Conservation (phyloP, 495 filamentous ascomycete species). For the Umbilicaria muhlenbergii region DNA sequence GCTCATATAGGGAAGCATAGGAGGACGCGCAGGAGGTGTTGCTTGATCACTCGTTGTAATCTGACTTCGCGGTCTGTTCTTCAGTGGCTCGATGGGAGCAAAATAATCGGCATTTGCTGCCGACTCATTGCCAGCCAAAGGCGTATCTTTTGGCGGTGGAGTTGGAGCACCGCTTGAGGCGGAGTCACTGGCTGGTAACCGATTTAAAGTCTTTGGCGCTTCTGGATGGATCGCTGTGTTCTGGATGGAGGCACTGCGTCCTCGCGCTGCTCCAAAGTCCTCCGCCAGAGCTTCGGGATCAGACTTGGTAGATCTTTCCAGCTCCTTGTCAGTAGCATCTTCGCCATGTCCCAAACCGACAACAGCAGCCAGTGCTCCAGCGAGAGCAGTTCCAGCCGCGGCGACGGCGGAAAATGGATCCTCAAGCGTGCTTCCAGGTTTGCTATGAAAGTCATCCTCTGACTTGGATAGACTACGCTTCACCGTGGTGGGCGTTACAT, state of each 20-base stretch:
- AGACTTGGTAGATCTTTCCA: background rate
- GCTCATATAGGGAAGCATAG: slow-evolving; percentile 37
- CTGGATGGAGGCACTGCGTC: background rate
- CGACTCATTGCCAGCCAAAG: slow-evolving; percentile 1
- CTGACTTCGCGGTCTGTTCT: background rate
- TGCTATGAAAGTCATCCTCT: background rate
- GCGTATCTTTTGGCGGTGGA: slow-evolving; percentile 24
- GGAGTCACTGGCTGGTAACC: slow-evolving; percentile 7
- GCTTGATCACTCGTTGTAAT: background rate
- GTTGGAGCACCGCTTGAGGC: slow-evolving; percentile 16
- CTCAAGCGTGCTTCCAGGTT: background rate
- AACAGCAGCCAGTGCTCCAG: slow-evolving; percentile 10
- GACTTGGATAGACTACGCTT: slow-evolving; percentile 9
- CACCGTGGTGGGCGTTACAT: slow-evolving; percentile 12
- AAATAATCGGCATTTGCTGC: slow-evolving; percentile 4
- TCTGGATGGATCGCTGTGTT: slow-evolving; percentile 5
- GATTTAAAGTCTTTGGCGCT: background rate
- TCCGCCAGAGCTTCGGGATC: background rate
- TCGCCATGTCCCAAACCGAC: background rate
- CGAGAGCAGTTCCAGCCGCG: slow-evolving; percentile 11
- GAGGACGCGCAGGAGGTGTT: slow-evolving; percentile 18
- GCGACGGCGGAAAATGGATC: slow-evolving; percentile 12
- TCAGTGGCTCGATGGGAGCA: background rate
- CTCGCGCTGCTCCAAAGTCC: background rate
- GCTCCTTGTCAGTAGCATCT: slow-evolving; percentile 2